Evolutionary conservation across 129 eudicot species (phyloP), one percentile per base, ranked within the genome.

Genomic region (Lactuca sativa): DNA sequence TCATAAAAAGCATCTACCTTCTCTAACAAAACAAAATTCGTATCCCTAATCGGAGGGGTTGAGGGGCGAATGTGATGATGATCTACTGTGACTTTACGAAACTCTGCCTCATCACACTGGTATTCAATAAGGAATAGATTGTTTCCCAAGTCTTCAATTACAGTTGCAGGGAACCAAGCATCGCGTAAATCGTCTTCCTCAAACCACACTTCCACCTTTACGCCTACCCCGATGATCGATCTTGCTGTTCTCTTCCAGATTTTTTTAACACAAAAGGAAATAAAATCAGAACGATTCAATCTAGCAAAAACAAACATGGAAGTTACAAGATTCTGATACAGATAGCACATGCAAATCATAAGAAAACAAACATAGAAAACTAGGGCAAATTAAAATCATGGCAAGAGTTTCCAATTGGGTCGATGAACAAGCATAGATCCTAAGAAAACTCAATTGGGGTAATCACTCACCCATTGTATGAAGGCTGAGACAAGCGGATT

Each of bases 161-260:
- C 59, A n/a, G 80, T 83, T 3, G 87, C 90, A 5, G 91, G 90
- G 77, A 84, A 90, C 97, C 91, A 90, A 67, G 68, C 82, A 47
- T 77, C 89, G 21, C 59, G 66, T 16, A 53, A 44, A 58, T 68
- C 73, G 44, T 76, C 81, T 55, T 58, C 57, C 43, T 83, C 81
- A 75, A 85, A 70, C 11, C 70, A 80, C 36, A 86, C 78, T 76
- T 88, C 95, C 41, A 85, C 92, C 71, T 78, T 69, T 80, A 49
- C 33, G 32, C 93, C 96, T 30, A 67, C 73, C 70, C 84, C 80
- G 79, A 83, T 83, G 76, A 83, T 76, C 79, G 65, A 72, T 40
- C 76, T 86, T 70, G 78, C 70, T 83, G 72, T 75, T 82, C 80
- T 80, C 90, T 88, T 77, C 63, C 77, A 72, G 62, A 58, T 66